Evolutionary conservation across 495 filamentous ascomycete species (phyloP).

Genomic region (Daldinia vernicosa): DNA sequence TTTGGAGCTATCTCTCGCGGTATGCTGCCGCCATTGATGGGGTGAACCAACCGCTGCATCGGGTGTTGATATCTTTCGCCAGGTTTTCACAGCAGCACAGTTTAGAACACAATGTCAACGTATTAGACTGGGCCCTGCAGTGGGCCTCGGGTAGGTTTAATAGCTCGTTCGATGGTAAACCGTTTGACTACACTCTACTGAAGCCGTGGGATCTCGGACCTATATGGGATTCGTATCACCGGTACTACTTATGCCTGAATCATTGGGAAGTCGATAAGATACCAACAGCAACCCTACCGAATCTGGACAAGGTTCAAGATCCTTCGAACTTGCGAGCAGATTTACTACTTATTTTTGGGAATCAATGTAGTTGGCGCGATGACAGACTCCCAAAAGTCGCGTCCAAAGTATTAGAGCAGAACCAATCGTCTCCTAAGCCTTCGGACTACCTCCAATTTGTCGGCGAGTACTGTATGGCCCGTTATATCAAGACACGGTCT

Average conservation of each 20-base stretch:
- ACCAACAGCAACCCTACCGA: constrained; percentile 37
- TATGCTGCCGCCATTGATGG: constrained; percentile 39
- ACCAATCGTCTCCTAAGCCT: constrained; percentile 30
- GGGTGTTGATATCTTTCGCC: constrained; percentile 37
- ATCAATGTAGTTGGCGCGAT: constrained; percentile 43
- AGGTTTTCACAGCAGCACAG: constrained; percentile 38
- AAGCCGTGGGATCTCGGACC: constrained; percentile 45
- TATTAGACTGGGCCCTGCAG: constrained; percentile 42
- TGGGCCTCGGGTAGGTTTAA: constrained; percentile 42
- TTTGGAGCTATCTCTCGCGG: constrained; percentile 44
- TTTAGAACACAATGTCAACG: constrained; percentile 37
- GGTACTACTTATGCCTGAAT: constrained; percentile 43
- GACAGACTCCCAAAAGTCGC: constrained; percentile 41
- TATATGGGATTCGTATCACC: constrained; percentile 42
- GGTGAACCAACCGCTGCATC: constrained; percentile 39
- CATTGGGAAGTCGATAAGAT: constrained; percentile 44
- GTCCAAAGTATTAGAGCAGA: constrained; percentile 33
- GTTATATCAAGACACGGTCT: constrained; percentile 31
- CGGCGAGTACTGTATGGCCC: constrained; percentile 40
- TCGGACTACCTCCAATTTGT: constrained; percentile 44
- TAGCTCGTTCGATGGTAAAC: constrained; percentile 43
- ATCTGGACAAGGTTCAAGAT: constrained; percentile 31
- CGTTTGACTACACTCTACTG: constrained; percentile 47
- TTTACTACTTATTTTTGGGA: constrained; percentile 44
- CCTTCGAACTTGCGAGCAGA: constrained; percentile 43